Conservation (phyloP, 345 rosid genomes). For the Draba incana region DNA sequence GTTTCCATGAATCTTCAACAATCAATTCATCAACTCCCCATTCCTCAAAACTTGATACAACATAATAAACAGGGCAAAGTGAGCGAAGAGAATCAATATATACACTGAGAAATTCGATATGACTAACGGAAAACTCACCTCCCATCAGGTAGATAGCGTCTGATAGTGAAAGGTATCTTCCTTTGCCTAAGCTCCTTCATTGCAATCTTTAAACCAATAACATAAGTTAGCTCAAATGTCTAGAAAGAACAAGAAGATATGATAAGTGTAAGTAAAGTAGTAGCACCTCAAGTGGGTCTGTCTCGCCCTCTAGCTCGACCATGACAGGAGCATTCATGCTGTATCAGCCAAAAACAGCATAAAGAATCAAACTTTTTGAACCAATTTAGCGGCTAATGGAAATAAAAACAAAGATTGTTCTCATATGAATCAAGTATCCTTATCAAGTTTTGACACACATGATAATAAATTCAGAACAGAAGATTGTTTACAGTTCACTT, state of each 20-base stretch:
- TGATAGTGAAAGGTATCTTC: slow-evolving; percentile 86
- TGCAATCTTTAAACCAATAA: slow-evolving; percentile 60
- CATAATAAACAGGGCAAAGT: not conserved
- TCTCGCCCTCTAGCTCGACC: slow-evolving; percentile 92
- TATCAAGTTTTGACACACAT: not conserved
- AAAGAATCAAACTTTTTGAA: not conserved
- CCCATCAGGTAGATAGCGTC: slow-evolving; percentile 82
- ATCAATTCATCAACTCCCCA: slow-evolving; percentile 93
- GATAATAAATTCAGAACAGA: too few relatives aligned
- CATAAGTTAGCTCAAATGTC: slow-evolving; percentile 13
- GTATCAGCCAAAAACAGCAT: slow-evolving; percentile 35
- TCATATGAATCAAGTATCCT: not conserved
- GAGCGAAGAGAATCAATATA: not conserved
- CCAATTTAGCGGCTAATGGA: not conserved
- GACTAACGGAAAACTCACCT: slow-evolving; percentile 52
- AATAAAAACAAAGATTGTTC: not conserved
- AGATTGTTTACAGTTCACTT: too few relatives aligned
- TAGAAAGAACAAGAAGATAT: not conserved
- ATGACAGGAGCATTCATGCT: slow-evolving; percentile 96
- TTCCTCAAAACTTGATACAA: slow-evolving; percentile 61
- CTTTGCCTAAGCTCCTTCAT: slow-evolving; percentile 89
- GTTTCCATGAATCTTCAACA: slow-evolving; percentile 93
- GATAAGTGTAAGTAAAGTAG: not conserved
- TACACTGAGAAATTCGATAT: not conserved
- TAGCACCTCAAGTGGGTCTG: slow-evolving; percentile 82